Conservation (phyloP, 2,329 filamentous ascomycete genomes). For the Xylaria sp. region DNA sequence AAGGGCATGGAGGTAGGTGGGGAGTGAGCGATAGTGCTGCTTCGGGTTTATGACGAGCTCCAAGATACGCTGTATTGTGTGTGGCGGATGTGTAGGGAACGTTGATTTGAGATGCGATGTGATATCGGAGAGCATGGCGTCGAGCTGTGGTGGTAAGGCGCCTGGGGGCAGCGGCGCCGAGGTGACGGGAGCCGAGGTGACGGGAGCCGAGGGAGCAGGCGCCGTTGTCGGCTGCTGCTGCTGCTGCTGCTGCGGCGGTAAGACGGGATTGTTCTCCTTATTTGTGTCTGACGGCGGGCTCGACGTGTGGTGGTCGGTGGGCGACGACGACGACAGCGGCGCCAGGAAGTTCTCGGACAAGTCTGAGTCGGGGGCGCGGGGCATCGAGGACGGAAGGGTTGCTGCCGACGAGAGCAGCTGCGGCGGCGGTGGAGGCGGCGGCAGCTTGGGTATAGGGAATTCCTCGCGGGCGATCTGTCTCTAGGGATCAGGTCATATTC, state of each 20-base stretch:
- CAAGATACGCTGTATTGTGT: conserved; percentile 91
- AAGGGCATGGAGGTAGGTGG: conserved; percentile 88
- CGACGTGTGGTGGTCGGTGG: conserved; percentile 51
- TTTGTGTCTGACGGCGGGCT: conserved; percentile 67
- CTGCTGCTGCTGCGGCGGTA: background rate
- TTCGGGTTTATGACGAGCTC: conserved; percentile 84
- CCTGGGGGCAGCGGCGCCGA: conserved; percentile 51
- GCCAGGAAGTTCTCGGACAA: conserved; percentile 57
- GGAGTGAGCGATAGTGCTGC: conserved; percentile 82
- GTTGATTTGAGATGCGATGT: conserved; percentile 68
- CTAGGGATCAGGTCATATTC: conserved; percentile 22
- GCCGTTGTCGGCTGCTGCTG: conserved; percentile 1
- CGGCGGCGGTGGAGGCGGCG: conserved; percentile 51
- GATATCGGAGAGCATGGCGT: conserved; percentile 71
- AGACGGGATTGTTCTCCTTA: conserved; percentile 70
- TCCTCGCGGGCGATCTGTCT: conserved; percentile 77
- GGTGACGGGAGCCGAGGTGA: conserved; percentile 32
- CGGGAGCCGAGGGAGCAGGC: conserved; percentile 40
- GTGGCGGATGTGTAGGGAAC: conserved; percentile 82
- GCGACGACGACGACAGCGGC: conserved; percentile 61
- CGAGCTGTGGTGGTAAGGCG: conserved; percentile 71
- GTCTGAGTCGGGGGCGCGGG: conserved; percentile 51
- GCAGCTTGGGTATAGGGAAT: conserved; percentile 76
- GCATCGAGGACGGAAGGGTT: conserved; percentile 47
- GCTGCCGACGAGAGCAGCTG: conserved; percentile 32